Percentiles rank a stretch among this genome's conserved stretches.
Evolutionary conservation across 805 yeast species (phyloP).

Genomic region (Suhomyces xylopsoci): DNA sequence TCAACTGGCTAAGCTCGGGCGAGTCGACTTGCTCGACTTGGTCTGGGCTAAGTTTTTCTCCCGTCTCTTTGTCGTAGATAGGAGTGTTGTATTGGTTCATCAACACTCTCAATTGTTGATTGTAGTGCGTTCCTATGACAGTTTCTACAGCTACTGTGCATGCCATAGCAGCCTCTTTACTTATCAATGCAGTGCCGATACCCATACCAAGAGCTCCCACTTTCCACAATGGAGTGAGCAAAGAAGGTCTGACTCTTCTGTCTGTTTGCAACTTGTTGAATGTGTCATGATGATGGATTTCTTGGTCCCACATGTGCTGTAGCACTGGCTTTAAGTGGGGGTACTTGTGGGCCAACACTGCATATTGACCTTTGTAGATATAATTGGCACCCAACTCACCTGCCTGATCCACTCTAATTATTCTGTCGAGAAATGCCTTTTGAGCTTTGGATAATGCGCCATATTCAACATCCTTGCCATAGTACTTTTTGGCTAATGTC

Average conservation of each 20-base stretch:
- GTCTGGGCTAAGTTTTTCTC: conserved; percentile 20
- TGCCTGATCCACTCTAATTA: conserved; percentile 92
- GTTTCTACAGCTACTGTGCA: conserved; percentile 99
- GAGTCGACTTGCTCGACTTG: conserved; percentile 34
- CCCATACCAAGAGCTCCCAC: conserved; percentile 87
- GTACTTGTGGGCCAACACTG: conserved; percentile 63
- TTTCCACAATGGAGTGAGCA: conserved; percentile 92
- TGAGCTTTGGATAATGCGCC: conserved; percentile 52
- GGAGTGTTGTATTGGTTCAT: conserved; percentile 60
- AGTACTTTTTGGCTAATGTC: conserved; percentile 14
- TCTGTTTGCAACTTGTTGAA: conserved; percentile 74
- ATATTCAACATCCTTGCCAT: conserved; percentile 28
- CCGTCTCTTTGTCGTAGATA: conserved; percentile 33
- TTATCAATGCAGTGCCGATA: conserved; percentile 75
- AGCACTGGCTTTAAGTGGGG: conserved; percentile 78
- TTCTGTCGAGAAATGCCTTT: conserved; percentile 66
- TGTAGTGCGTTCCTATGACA: conserved; percentile 94
- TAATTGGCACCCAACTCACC: conserved; percentile 96
- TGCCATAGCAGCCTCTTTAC: conserved; percentile 98
- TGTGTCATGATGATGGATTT: conserved; percentile 82
- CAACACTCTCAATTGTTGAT: conserved; percentile 78
- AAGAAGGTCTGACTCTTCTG: conserved; percentile 85
- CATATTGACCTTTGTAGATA: conserved; percentile 87
- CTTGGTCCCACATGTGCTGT: conserved; percentile 98
- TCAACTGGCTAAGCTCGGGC: conserved; percentile 57